These are phyloP conservation scores for Arachnomyces sp. DNA, from an alignment of 2,329 filamentous ascomycete genomes.

Conservation along the genomic window DNA sequence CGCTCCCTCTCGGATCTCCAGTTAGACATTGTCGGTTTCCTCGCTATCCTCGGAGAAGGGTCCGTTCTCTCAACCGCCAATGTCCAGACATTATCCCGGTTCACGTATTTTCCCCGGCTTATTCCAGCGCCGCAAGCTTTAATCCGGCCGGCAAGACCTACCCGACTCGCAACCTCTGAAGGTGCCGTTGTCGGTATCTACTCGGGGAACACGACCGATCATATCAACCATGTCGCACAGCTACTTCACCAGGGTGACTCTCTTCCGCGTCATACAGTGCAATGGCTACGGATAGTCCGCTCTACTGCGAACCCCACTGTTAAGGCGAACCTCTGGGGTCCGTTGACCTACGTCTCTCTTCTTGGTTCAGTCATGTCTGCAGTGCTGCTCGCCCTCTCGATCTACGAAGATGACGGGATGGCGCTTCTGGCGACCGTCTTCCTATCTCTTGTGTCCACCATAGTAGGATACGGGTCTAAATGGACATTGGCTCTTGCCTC, in stretches of 20 bases:
- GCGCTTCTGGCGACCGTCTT: constrained; percentile 42
- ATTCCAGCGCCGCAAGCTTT: constrained; percentile 46
- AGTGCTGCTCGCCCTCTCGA: constrained; percentile 37
- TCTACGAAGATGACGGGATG: constrained; percentile 43
- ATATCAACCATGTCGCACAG: constrained; percentile 44
- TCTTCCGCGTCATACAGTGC: constrained; percentile 32
- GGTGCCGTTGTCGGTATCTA: constrained; percentile 39
- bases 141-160: constrained; percentile 38
- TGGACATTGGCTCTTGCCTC: constrained; percentile 40
- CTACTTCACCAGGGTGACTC: constrained; percentile 27
- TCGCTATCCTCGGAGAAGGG: constrained; percentile 48
- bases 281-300: constrained; percentile 33
- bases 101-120: constrained; percentile 44
- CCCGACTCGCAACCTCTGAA: constrained; percentile 31
- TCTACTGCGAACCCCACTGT: constrained; percentile 32
- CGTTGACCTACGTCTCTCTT: constrained; percentile 38
- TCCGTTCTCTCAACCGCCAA: constrained; percentile 44
- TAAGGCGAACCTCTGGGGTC: constrained; percentile 32
- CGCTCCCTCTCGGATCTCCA: constrained; percentile 30
- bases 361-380: constrained; percentile 39
- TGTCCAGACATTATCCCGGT: constrained; percentile 42
- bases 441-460: constrained; percentile 42
- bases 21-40: constrained; percentile 50
- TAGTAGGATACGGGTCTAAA: constrained; percentile 44
- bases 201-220: constrained; percentile 40